Evolutionary conservation across 2,329 filamentous ascomycete species (phyloP), one percentile per base, ranked within the genome.

Genomic region (Diaporthe sp.): DNA sequence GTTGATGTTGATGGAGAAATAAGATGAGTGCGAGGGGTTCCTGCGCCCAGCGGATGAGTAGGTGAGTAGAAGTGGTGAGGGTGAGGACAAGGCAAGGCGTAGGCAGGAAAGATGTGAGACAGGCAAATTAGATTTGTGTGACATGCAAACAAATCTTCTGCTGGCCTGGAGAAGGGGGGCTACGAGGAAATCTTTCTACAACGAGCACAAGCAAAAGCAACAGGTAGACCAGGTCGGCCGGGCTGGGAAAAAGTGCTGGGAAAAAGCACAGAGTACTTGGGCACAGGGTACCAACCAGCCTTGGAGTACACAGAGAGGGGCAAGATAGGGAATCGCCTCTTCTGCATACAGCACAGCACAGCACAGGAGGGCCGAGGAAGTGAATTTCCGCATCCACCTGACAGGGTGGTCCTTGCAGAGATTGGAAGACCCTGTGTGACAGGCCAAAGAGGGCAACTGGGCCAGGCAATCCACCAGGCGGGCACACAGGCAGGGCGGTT

Each of bases 51-150:
- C 15, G 20, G 10, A 7, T 49, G 60, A 28, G 25, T 31, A 22
- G n/a, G 39, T 22, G 25, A 22, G 58, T 28, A n/a, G 25, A 44
- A 39, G 61, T 34, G 9, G 17, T 34, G 61, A 63, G 61, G 31
- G 8, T n/a, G 53, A 60, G 31, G 70, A 5, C 10, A 17, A 34
- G 42, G 42, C 20, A 34, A 39, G 58, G n/a, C 15, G n/a, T 9
- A 53, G 58, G 42, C 53, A 47, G 39, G 49, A 42, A 72, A 55
- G 53, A 55, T 68, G 47, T 55, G 58, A 73, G 71, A 73, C 71
- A 73, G 34, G 58, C 37, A 73, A 73, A 65, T 55, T 55, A 55
- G 71, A 65, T 44, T 73, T 65, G 58, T 73, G 71, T 73, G 71
- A 39, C 71, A 65, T 49, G 34, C 71, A 73, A 47, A 73, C 71